Conservation (phyloP, 2,329 filamentous ascomycete species). For the Hypocrella siamensis region DNA sequence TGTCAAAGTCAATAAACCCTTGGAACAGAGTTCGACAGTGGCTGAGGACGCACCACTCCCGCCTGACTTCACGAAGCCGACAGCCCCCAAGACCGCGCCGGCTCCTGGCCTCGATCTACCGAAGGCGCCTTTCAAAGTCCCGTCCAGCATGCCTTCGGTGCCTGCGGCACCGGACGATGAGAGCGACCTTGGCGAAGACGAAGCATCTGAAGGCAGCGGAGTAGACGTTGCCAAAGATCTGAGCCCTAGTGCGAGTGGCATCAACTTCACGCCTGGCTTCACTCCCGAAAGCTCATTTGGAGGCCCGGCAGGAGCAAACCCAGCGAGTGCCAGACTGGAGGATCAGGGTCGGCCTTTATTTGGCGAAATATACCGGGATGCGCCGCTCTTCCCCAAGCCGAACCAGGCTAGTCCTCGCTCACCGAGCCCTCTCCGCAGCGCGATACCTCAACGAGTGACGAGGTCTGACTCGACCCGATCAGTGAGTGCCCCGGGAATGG, state of each 20-base stretch:
- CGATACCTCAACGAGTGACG: slow-evolving; percentile 33
- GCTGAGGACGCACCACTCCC: slow-evolving; percentile 14
- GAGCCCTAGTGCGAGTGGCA: slow-evolving; percentile 31
- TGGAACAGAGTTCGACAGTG: too few species aligned
- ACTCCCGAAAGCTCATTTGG: slow-evolving; percentile 46
- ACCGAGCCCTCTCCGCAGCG: slow-evolving; percentile 52
- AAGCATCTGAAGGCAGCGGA: slow-evolving; percentile 41
- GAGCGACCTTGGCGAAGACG: slow-evolving; percentile 24
- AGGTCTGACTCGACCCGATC: slow-evolving; percentile 37
- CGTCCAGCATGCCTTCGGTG: slow-evolving; percentile 18
- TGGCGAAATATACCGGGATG: slow-evolving; percentile 34
- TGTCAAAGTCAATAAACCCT: too few species aligned
- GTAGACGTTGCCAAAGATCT: slow-evolving; percentile 50
- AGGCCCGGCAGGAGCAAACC: slow-evolving; percentile 24
- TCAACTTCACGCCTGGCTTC: slow-evolving; percentile 30
- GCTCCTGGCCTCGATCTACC: slow-evolving; percentile 20
- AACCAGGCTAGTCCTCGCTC: slow-evolving; percentile 48
- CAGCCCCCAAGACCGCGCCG: slow-evolving; percentile 5
- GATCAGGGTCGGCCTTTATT: slow-evolving; percentile 28
- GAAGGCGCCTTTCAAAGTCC: slow-evolving; percentile 14
- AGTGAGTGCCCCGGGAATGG: slow-evolving; percentile 43
- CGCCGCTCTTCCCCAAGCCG: slow-evolving; percentile 38
- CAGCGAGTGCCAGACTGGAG: slow-evolving; percentile 15
- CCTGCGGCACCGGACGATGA: slow-evolving; percentile 26
- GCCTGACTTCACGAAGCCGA: slow-evolving; percentile 13